Conservation (phyloP, 2,329 filamentous ascomycete genomes). For the Neofusicoccum umdonicola region DNA sequence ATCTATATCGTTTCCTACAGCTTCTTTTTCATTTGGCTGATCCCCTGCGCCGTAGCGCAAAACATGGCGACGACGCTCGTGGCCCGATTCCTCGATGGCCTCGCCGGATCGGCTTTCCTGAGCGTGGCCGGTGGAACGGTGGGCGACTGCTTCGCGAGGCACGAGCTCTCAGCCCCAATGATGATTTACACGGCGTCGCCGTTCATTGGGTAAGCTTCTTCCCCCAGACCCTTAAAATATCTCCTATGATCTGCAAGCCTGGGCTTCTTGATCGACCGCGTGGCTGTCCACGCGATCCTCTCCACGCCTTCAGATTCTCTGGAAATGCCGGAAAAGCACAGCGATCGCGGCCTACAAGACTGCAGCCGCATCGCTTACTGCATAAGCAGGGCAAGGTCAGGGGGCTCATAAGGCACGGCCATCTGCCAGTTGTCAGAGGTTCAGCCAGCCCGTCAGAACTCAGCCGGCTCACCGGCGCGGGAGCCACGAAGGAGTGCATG, state of each 20-base stretch:
- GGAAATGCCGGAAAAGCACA: constrained; percentile 7
- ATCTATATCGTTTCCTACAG: constrained; percentile 75
- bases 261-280: constrained; percentile 4
- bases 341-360: not conserved
- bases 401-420: not conserved
- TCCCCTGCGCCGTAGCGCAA: constrained; percentile 75
- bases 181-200: constrained; percentile 61
- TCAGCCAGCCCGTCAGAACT: constrained; percentile 13
- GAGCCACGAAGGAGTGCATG: constrained; percentile 3
- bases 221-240: not conserved
- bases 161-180: constrained; percentile 64
- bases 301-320: not conserved
- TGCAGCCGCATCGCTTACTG: not conserved
- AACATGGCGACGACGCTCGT: constrained; percentile 82
- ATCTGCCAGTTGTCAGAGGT: constrained; percentile 1
- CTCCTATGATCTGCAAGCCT: constrained; percentile 13
- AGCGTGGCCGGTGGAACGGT: constrained; percentile 81
- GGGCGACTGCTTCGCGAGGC: constrained; percentile 69
- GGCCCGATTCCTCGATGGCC: constrained; percentile 72
- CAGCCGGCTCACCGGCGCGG: constrained; percentile 10
- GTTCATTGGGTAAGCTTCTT: constrained; percentile 47
- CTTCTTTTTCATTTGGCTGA: constrained; percentile 74
- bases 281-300: not conserved
- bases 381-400: not conserved
- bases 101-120: constrained; percentile 63